These are phyloP conservation scores for Trichomonascaceae sp. DNA, from an alignment of 1,139 yeast species.

Conservation along the genomic window DNA sequence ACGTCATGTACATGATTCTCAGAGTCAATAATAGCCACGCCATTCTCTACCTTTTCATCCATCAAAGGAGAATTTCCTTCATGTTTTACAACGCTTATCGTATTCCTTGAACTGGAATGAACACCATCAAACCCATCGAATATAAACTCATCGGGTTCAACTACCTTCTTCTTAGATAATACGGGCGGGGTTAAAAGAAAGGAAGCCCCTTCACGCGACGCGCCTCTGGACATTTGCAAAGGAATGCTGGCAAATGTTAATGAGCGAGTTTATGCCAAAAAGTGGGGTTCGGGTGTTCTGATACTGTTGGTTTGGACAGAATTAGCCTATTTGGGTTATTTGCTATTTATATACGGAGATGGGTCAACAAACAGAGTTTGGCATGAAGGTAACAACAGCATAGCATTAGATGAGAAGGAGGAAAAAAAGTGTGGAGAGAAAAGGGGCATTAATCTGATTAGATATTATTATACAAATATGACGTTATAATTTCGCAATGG, in stretches of 20 bases:
- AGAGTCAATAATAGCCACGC: neutral
- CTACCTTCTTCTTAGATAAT: constrained; percentile 9
- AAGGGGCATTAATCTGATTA: too few species aligned
- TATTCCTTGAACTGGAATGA: constrained; percentile 8
- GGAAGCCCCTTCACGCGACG: constrained; percentile 5
- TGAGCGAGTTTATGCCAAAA: neutral
- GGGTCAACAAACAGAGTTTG: neutral
- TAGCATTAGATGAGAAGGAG: too few species aligned
- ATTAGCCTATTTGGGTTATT: neutral
- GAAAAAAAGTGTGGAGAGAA: neutral
- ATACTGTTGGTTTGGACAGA: neutral
- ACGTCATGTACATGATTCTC: constrained; percentile 2
- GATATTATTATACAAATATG: too few species aligned
- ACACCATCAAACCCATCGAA: constrained; percentile 24
- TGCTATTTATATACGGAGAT: neutral
- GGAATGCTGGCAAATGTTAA: neutral
- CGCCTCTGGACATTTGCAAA: neutral
- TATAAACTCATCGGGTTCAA: constrained; percentile 3
- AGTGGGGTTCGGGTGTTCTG: neutral
- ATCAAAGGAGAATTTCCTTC: neutral
- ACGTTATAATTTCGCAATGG: too few species aligned
- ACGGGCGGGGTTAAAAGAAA: constrained; percentile 19
- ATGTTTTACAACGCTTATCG: neutral
- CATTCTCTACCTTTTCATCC: neutral
- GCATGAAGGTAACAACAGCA: neutral